Evolutionary conservation across 306 rosid genomes (phyloP).

Genomic region (Vicia villosa): DNA sequence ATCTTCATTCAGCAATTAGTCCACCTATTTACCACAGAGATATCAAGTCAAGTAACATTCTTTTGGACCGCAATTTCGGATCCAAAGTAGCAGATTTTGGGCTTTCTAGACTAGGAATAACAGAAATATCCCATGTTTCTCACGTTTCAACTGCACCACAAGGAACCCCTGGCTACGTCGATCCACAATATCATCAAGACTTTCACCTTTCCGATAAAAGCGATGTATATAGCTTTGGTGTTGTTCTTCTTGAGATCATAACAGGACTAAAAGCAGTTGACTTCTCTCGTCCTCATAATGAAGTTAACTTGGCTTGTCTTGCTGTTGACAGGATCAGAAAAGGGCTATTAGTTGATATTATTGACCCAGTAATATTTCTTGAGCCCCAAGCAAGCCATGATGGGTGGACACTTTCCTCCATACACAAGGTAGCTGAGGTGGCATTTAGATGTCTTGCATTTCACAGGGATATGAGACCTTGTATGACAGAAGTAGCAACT

Average conservation of each 20-base stretch:
- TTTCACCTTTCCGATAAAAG: conserved; percentile 94
- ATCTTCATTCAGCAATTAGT: conserved; percentile 70
- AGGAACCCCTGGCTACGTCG: conserved; percentile 96
- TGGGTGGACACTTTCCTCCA: conserved; percentile 50
- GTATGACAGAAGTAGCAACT: conserved; percentile 82
- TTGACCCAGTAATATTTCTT: conserved; percentile 56
- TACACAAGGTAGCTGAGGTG: conserved; percentile 78
- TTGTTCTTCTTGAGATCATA: conserved; percentile 84
- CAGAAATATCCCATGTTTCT: conserved; percentile 79
- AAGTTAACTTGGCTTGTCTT: conserved; percentile 76
- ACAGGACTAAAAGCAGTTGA: conserved; percentile 84
- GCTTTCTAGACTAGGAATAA: conserved; percentile 82
- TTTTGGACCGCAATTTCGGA: conserved; percentile 62
- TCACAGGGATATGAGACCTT: conserved; percentile 90
- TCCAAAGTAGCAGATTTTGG: conserved; percentile 95
- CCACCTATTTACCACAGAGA: conserved; percentile 95
- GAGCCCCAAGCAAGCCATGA: conserved; percentile 39
- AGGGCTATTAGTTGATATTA: conserved; percentile 66
- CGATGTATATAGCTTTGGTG: conserved; percentile 93
- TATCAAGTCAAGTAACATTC: conserved; percentile 86
- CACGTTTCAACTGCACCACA: conserved; percentile 96
- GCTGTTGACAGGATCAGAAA: conserved; percentile 68
- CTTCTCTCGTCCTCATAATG: conserved; percentile 72
- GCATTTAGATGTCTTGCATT: conserved; percentile 93
- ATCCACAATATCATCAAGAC: conserved; percentile 94